Base-by-base conservation (phyloP, 2,329 filamentous ascomycete genomes). In the Alternaria panax region DNA sequence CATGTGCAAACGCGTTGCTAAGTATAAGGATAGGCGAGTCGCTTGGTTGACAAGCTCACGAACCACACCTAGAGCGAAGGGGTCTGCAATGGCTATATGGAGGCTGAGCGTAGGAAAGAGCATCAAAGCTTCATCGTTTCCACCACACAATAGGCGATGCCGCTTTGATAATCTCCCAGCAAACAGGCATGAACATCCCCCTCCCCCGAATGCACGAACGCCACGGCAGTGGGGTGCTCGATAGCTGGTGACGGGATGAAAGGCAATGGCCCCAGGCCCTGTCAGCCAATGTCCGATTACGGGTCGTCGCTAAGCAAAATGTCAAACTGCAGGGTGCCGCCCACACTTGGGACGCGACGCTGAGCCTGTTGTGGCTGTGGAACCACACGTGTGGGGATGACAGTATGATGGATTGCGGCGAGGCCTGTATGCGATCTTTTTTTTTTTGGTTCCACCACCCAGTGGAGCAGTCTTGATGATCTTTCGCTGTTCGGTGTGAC, bases 301-400 rank as follows among this genome's bases (percentile, higher is more conserved):
- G 41, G 66, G 64, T 59, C 59, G 63, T 54, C 38, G 57, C 51
- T 54, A 59, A 58, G 51, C 59, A 63, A 60, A 62, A 60, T 54
- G 32, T 25, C 43, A 41, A 54, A 54, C 57, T 57, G 66, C 64
- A 72, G 64, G 68, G 69, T 54, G 34, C 57, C 52, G 43, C 43
- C 62, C 53, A 62, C 65, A 43, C 41, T 38, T 36, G 56, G 56
- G 45, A n/a, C 30, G 30, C 52, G 41, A 54, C 52, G 40, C 58
- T 62, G 54, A 55, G 67, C 58, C 47, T 58, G 34, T 51, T 61
- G 58, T 50, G 54, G 62, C 61, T 63, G 60, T 65, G 64, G 66
- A 70, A 69, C 73, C 71, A 64, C 61, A 55, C 51, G 59, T 67
- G 70, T 68, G 73, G 72, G 71, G 69, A 74, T 71, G 69, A 48